A percentile compares a stretch with the other conserved stretches of the same genome.
Evolutionary conservation across 2,329 filamentous ascomycete species (phyloP).

Genomic region (Hypomyces perniciosus): DNA sequence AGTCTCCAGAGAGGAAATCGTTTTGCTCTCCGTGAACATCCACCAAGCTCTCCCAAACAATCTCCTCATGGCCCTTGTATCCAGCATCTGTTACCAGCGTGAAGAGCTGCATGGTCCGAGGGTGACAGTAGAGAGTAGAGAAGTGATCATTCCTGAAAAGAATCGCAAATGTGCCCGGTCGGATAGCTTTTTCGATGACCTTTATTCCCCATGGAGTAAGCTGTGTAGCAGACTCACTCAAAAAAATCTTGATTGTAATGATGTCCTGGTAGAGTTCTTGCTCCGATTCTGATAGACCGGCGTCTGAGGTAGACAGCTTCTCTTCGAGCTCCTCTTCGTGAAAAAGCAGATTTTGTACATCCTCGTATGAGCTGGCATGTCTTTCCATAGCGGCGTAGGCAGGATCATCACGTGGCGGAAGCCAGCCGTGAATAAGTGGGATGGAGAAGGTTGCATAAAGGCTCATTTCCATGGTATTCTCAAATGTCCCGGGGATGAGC

Average conservation of each 20-base stretch:
- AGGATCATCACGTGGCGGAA: slow-evolving; percentile 62
- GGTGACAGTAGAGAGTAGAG: slow-evolving; percentile 86
- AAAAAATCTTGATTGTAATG: slow-evolving; percentile 73
- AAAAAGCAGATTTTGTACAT: slow-evolving; percentile 84
- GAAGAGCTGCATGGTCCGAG: slow-evolving; percentile 66
- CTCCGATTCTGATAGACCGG: slow-evolving; percentile 63
- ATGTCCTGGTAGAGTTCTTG: slow-evolving; percentile 80
- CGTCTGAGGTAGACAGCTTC: slow-evolving; percentile 48
- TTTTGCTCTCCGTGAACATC: slow-evolving; percentile 80
- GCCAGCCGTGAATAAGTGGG: slow-evolving; percentile 88
- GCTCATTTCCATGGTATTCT: slow-evolving; percentile 81
- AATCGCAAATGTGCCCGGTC: slow-evolving; percentile 77
- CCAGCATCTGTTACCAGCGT: slow-evolving; percentile 90
- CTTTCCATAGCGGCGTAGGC: slow-evolving; percentile 66
- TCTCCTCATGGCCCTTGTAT: slow-evolving; percentile 78
- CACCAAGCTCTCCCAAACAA: slow-evolving; percentile 91
- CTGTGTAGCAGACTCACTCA: slow-evolving; percentile 77
- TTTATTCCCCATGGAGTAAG: slow-evolving; percentile 76
- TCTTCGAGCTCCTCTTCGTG: slow-evolving; percentile 82
- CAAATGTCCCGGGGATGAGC: slow-evolving; percentile 66
- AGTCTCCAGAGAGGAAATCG: slow-evolving; percentile 86
- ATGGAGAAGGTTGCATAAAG: slow-evolving; percentile 86
- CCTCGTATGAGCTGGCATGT: slow-evolving; percentile 80
- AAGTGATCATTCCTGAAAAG: slow-evolving; percentile 98
- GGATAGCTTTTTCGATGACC: slow-evolving; percentile 62